Evolutionary conservation across 2,329 filamentous ascomycete species (phyloP).

Genomic region (Fusarium nelsonii): DNA sequence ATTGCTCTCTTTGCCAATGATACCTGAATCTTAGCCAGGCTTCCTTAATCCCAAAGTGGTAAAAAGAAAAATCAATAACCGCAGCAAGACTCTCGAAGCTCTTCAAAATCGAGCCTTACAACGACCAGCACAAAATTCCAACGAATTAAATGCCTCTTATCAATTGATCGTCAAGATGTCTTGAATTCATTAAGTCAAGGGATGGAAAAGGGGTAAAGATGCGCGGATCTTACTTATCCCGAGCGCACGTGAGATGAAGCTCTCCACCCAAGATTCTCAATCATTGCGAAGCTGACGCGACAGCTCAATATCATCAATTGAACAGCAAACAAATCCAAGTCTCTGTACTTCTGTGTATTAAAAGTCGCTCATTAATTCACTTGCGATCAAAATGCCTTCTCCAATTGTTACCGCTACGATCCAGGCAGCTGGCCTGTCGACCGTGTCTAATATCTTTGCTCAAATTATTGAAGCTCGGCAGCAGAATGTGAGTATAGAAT

Average conservation of each 20-base stretch:
- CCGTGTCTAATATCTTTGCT: slow-evolving; percentile 66
- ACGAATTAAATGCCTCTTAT: too few relatives aligned
- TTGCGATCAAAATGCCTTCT: slow-evolving; percentile 56
- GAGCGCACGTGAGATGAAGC: slow-evolving; percentile 27
- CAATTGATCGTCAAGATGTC: not conserved
- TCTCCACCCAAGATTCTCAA: slow-evolving; percentile 29
- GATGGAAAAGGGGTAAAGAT: slow-evolving; percentile 15
- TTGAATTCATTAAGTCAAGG: slow-evolving; percentile 4
- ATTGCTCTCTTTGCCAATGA: too few relatives aligned
- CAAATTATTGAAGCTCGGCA: slow-evolving; percentile 66
- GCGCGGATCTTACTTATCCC: slow-evolving; percentile 37
- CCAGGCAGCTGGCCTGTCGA: slow-evolving; percentile 65
- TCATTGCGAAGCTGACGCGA: slow-evolving; percentile 19
- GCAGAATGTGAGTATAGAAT: slow-evolving; percentile 52
- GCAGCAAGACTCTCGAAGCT: too few relatives aligned
- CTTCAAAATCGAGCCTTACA: too few relatives aligned
- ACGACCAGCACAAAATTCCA: too few relatives aligned
- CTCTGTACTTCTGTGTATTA: not conserved
- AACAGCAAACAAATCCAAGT: not conserved
- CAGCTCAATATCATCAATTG: not conserved
- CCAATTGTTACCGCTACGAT: slow-evolving; percentile 66
- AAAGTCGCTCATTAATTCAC: slow-evolving; percentile 8
- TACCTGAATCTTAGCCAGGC: too few relatives aligned
- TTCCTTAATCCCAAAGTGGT: not conserved
- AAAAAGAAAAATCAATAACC: not conserved